A percentile compares a stretch with the other conserved stretches of the same genome.
These are phyloP conservation scores for Lepidium didymum DNA, from an alignment of 345 rosid genomes.

Conservation along the genomic window DNA sequence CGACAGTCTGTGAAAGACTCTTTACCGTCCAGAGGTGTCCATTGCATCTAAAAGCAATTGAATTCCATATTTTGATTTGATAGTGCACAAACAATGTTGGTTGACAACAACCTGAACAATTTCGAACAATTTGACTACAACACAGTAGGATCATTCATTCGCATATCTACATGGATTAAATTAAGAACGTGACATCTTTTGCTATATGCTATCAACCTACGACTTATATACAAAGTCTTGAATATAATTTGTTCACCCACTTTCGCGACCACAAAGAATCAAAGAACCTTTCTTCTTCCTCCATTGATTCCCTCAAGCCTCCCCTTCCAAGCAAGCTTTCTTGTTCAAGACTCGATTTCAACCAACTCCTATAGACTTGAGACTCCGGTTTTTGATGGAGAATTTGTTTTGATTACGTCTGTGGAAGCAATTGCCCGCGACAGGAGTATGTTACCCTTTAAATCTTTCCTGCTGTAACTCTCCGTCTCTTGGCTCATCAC, in stretches of 20 bases:
- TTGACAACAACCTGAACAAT: neutral
- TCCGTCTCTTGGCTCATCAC: constrained; percentile 44
- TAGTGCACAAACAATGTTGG: neutral
- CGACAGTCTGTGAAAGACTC: neutral
- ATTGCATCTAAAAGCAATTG: too few relatives aligned
- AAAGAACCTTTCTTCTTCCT: neutral
- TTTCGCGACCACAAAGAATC: neutral
- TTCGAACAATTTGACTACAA: neutral
- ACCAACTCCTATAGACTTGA: neutral
- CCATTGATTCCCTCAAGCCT: neutral
- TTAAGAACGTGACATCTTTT: neutral
- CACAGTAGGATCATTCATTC: neutral
- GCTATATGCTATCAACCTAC: neutral
- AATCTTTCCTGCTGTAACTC: constrained; percentile 46
- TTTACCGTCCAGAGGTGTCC: neutral
- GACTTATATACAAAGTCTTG: neutral
- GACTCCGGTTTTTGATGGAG: neutral
- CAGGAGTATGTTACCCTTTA: constrained; percentile 52
- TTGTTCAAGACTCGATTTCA: neutral
- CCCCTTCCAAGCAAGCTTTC: neutral
- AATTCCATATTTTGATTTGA: neutral
- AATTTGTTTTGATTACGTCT: constrained; percentile 25
- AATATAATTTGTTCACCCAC: neutral
- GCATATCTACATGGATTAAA: neutral
- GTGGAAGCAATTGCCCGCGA: constrained; percentile 31